phyloP scores from a whole-genome alignment of 1,284 basidiomycete species.

The Rhodotorula sp. region DNA sequence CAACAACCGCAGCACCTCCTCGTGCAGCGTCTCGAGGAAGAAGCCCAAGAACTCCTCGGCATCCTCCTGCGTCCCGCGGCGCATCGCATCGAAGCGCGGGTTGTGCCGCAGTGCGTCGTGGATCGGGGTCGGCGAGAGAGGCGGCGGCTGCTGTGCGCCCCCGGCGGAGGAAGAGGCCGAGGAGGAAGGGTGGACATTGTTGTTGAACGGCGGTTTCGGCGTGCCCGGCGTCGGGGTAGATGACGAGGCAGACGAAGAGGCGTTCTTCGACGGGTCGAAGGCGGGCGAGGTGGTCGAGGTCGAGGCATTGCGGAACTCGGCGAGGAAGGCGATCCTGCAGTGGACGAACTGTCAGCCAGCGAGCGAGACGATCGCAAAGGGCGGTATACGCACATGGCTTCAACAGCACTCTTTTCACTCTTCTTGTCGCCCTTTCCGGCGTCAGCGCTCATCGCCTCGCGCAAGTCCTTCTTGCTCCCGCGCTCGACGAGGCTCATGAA shows the following conservation, averaged over 20 bases:
- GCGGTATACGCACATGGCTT: slow-evolving; percentile 62
- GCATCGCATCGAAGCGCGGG: slow-evolving; percentile 90
- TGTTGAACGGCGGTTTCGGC: slow-evolving; percentile 1
- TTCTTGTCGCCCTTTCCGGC: slow-evolving; percentile 53
- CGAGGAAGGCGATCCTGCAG: slow-evolving; percentile 67
- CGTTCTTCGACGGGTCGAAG: slow-evolving; percentile 19
- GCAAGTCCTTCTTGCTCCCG: slow-evolving; percentile 55
- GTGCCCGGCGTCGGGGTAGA: slow-evolving; percentile 6
- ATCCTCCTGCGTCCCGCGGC: slow-evolving; percentile 94
- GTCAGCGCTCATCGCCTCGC: slow-evolving; percentile 60
- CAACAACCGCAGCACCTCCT: slow-evolving; percentile 75
- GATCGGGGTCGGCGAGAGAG: slow-evolving; percentile 24
- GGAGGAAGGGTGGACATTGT: slow-evolving; percentile 1
- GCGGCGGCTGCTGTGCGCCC: background rate
- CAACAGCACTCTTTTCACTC: slow-evolving; percentile 66
- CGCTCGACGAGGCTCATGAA: slow-evolving; percentile 73
- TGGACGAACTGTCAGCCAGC: too few relatives aligned
- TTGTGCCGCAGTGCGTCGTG: slow-evolving; percentile 92
- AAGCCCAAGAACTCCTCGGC: slow-evolving; percentile 99
- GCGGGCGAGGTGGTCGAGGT: background rate
- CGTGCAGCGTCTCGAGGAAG: slow-evolving; percentile 91
- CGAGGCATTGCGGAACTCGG: slow-evolving; percentile 63
- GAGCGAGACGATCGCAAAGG: too few relatives aligned
- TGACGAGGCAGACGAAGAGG: slow-evolving; percentile 1
- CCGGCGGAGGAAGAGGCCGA: background rate